These are phyloP conservation scores for Phanerochaete sordida DNA, from an alignment of 768 basidiomycete species.

Conservation along the genomic window DNA sequence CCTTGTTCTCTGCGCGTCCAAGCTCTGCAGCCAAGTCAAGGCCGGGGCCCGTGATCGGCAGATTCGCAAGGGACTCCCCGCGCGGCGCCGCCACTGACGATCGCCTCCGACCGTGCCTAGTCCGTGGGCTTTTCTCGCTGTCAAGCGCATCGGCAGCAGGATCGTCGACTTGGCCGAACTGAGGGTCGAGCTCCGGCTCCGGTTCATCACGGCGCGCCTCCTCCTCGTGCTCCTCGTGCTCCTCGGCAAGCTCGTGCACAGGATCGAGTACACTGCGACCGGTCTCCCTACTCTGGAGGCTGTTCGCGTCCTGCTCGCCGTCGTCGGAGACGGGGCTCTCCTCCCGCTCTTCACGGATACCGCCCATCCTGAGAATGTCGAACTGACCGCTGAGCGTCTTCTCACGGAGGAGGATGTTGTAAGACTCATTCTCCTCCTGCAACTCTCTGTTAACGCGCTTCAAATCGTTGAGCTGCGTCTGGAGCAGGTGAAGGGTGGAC, in stretches of 20 bases:
- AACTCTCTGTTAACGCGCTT: slow-evolving; percentile 84
- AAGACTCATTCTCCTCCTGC: slow-evolving; percentile 96
- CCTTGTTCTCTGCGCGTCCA: slow-evolving; percentile 88
- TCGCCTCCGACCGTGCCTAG: slow-evolving; percentile 42
- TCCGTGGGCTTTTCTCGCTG: slow-evolving; percentile 31
- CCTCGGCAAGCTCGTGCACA: slow-evolving; percentile 35
- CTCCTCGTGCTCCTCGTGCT: slow-evolving; percentile 52
- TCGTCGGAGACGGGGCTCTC: slow-evolving; percentile 11
- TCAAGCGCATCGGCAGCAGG: slow-evolving; percentile 28
- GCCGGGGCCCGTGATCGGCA: slow-evolving; percentile 86
- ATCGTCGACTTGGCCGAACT: slow-evolving; percentile 30
- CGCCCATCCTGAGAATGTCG: slow-evolving; percentile 54
- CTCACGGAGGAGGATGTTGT: slow-evolving; percentile 90
- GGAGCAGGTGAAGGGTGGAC: slow-evolving; percentile 79
- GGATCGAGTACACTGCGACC: slow-evolving; percentile 51
- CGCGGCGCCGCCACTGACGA: slow-evolving; percentile 38
- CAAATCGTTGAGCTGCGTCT: slow-evolving; percentile 81
- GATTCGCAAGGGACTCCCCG: slow-evolving; percentile 81
- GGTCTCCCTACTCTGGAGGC: slow-evolving; percentile 53
- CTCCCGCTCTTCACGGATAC: slow-evolving; percentile 16
- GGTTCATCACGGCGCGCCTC: slow-evolving; percentile 21
- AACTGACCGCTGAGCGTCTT: slow-evolving; percentile 88
- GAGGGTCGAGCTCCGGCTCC: slow-evolving; percentile 36
- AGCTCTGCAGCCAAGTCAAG: slow-evolving; percentile 90
- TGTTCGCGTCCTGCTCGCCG: slow-evolving; percentile 31